Evolutionary conservation across 495 filamentous ascomycete genomes (phyloP).

Genomic region (Ascobolus immersus): DNA sequence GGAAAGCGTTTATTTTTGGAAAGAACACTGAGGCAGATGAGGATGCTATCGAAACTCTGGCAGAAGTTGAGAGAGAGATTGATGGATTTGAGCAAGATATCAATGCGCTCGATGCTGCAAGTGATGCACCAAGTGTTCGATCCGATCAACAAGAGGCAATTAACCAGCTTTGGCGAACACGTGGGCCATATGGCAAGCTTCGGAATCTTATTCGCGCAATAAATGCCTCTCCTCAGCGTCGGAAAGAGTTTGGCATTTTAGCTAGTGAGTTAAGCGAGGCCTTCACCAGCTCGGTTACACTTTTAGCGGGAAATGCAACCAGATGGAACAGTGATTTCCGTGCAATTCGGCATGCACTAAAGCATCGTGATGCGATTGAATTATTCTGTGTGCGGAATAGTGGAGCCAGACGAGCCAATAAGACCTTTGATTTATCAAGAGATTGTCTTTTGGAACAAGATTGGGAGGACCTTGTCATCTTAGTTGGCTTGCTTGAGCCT

Average conservation of each 20-base stretch:
- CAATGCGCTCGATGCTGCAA: too few relatives aligned
- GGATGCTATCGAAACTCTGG: too few relatives aligned
- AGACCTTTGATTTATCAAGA: too few relatives aligned
- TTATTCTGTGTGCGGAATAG: too few relatives aligned
- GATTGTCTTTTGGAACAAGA: too few relatives aligned
- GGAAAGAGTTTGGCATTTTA: conserved; percentile 1
- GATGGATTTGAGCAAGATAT: too few relatives aligned
- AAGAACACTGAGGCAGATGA: conserved; percentile 1
- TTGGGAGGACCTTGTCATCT: conserved; percentile 2
- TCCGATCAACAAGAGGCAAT: too few relatives aligned
- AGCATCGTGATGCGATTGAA: conserved; percentile 1
- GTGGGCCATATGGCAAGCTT: conserved; percentile 5
- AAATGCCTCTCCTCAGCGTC: background rate
- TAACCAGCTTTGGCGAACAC: conserved; percentile 5
- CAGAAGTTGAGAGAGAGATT: too few relatives aligned
- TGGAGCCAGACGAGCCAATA: too few relatives aligned
- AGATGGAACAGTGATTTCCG: conserved; percentile 5
- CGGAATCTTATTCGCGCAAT: conserved; percentile 6
- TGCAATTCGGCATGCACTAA: conserved; percentile 1
- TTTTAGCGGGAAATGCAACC: conserved; percentile 2
- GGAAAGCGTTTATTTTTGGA: conserved; percentile 6
- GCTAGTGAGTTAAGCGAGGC: background rate
- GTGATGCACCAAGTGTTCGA: background rate
- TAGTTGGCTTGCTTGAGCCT: conserved; percentile 1
- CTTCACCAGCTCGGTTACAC: background rate